Evolutionary conservation across 345 rosid species (phyloP).

Genomic region (Ricinus communis): DNA sequence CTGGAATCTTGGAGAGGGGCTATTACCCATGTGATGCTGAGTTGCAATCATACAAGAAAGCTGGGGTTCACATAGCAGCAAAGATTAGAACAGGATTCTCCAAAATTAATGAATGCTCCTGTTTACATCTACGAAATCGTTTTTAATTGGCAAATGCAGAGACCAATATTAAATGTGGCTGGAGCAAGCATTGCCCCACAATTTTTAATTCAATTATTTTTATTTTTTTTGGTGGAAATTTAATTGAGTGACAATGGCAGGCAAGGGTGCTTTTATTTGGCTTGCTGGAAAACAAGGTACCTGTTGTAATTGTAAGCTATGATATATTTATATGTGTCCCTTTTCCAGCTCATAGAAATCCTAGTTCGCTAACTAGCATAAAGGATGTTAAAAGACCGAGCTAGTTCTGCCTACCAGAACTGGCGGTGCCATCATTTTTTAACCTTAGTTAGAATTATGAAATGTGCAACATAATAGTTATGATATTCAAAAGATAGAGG

Average conservation of each 20-base stretch:
- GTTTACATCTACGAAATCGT: neutral
- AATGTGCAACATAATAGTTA: too few species aligned
- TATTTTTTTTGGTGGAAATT: neutral
- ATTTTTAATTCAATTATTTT: neutral
- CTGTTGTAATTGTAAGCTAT: too few species aligned
- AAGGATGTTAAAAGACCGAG: too few species aligned
- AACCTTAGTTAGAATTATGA: too few species aligned
- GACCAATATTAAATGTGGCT: neutral
- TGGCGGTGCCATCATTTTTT: too few species aligned
- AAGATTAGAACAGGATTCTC: neutral
- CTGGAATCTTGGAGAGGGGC: neutral
- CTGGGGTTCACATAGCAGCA: neutral
- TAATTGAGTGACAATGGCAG: too few species aligned
- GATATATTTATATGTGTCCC: too few species aligned
- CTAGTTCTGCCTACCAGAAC: too few species aligned
- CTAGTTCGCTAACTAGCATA: too few species aligned
- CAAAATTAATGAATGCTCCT: neutral
- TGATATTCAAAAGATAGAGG: too few species aligned
- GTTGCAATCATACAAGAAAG: neutral
- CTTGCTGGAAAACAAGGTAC: neutral
- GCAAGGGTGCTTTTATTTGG: neutral
- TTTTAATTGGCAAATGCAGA: neutral
- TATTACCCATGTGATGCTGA: slow-evolving; percentile 9
- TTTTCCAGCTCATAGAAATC: too few species aligned
- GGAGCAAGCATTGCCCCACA: neutral